Evolutionary conservation across 495 filamentous ascomycete genomes (phyloP), one percentile per base, ranked within the genome.

Genomic region (Neurospora sp.): DNA sequence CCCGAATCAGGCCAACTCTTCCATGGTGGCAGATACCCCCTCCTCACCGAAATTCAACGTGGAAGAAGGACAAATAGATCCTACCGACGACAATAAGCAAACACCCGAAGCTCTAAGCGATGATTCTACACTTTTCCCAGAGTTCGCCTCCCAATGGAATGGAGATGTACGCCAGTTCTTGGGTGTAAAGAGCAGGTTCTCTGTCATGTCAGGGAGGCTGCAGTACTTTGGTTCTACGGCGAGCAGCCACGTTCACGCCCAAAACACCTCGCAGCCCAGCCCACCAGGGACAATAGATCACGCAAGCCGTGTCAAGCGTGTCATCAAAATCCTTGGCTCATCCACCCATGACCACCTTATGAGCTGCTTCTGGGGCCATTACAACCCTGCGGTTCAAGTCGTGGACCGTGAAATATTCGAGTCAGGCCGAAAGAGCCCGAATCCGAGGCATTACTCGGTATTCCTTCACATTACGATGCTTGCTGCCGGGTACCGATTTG

Each of bases 391-490:
- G 12, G 73, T 83, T 27, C 85, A 84, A 70, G 81, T 88, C 3
- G 76, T 87, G 20, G 84, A 88, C 74, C 79, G 80, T 70, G 77
- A 79, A 1, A 81, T 83, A 0, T 88, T 88, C 72, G 81, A 85
- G 68, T 82, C 84, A n/a, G 86, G 86, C 69, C 76, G 81, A 31
- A 79, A 83, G n/a, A 75, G 76, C 42, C 81, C 83, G 16, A 80
- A 81, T 59, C 80, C 81, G 16, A 82, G 81, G 44, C 85, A 83
- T 59, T 88, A 88, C 75, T 84, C 82, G 2, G 77, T 78, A 1
- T 87, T 88, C 71, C 76, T 88, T 7, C 86, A 88, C 72, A 79
- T 88, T n/a, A 78, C 82, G 68, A 83, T 87, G 22, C 78, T 88
- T 14, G 86, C 86, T 0, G 81, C 86, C 76, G 86, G 85, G 9